phyloP scores from a whole-genome alignment of 345 rosid genomes.

The Eucalyptus victrix region DNA sequence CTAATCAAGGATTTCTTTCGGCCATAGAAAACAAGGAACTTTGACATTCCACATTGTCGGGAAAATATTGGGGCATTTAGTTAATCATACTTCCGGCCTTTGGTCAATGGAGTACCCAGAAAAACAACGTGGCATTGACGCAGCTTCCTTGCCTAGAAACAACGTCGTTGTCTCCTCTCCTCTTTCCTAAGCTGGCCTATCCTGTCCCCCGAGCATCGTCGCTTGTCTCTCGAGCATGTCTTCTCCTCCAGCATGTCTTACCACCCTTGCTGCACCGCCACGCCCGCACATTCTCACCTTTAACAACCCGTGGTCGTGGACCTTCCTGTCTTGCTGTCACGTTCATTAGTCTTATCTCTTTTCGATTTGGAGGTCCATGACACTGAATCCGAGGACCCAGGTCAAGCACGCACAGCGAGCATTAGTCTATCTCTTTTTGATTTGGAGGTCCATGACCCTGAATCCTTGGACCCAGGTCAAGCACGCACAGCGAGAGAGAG shows the following conservation, averaged over 20 bases:
- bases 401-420: not conserved
- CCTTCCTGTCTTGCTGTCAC: not conserved
- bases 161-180: not conserved
- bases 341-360: not conserved
- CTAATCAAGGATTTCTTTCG: not conserved
- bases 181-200: not conserved
- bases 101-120: not conserved
- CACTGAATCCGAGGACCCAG: not conserved
- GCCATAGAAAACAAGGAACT: not conserved
- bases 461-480: too few relatives aligned
- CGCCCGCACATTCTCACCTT: not conserved
- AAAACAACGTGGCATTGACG: not conserved
- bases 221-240: not conserved
- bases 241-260: not conserved
- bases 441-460: too few relatives aligned
- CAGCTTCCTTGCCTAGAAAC: not conserved
- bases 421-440: too few relatives aligned
- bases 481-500: too few relatives aligned
- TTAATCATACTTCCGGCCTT: not conserved
- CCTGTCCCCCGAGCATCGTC: not conserved
- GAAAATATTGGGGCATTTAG: not conserved
- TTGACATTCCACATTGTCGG: not conserved
- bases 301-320: not conserved
- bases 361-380: not conserved
- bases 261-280: not conserved